Evolutionary conservation across 192 early-diverging fungal species (phyloP), one percentile per base, ranked within the genome.

Genomic region (Funneliformis geosporum): DNA sequence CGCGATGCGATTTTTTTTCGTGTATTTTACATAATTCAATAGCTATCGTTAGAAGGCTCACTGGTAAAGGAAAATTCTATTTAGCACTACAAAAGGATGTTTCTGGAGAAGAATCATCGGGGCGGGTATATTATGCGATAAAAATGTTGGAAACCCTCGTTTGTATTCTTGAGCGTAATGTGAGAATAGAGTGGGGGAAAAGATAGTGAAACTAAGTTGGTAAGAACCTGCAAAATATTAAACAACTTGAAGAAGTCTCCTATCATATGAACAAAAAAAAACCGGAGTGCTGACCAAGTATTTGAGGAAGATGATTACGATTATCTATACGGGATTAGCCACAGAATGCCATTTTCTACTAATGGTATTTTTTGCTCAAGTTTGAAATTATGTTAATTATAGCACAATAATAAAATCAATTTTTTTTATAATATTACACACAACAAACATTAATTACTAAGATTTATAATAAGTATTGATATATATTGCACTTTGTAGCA

Each of bases 211-310:
- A n/a, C n/a, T n/a, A n/a, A n/a, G n/a, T n/a, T n/a, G n/a, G n/a
- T n/a, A n/a, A n/a, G n/a, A n/a, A 70, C 10, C 68, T 70, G 9
- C 72, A 73, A 73, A 69, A 50, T 50, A 50, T 8, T 50, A n/a
- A n/a, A 46, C 46, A 73, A 73, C 72, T 73, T 11, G 72, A 73
- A 27, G 25, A 21, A 16, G 46, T n/a, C n/a, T n/a, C 46, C 11
- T 50, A 50, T 28, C 8, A 50, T 73, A 73, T 21, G 25, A 73
- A 73, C 33, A 73, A 73, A 27, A 73, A 50, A 21, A 73, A 55
- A 33, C n/a, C n/a, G n/a, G 33, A 33, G 33, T 33, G 33, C 33
- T 33, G 33, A 33, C 33, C 33, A 33, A 33, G 33, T 33, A 33
- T 33, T 33, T 33, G 33, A 33, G 33, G 2, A 33, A 33, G 33